phyloP scores from a whole-genome alignment of 805 yeast species.

The Candida lessepsii region DNA sequence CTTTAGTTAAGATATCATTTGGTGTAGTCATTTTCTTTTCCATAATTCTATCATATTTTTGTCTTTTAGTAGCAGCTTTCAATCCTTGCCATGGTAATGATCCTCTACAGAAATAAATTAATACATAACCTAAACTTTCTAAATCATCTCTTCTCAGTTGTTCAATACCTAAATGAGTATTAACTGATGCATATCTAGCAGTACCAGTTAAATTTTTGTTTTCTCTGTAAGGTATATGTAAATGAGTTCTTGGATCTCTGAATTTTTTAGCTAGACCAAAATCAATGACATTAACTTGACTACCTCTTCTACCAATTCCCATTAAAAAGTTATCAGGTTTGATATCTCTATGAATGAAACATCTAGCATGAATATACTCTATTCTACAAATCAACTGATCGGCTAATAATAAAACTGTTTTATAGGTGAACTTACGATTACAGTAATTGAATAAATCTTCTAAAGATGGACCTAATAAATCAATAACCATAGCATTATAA shows the following conservation, averaged over 20 bases:
- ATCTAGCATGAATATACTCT: conserved; percentile 92
- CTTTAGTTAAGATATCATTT: conserved; percentile 81
- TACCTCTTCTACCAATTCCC: conserved; percentile 93
- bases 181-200: conserved; percentile 92
- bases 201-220: conserved; percentile 96
- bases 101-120: conserved; percentile 92
- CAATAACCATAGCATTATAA: conserved; percentile 95
- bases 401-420: conserved; percentile 88
- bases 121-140: conserved; percentile 91
- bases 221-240: conserved; percentile 95
- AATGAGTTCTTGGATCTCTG: conserved; percentile 89
- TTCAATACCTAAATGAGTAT: conserved; percentile 95
- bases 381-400: conserved; percentile 93
- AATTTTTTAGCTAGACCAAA: conserved; percentile 92
- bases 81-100: conserved; percentile 98
- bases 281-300: conserved; percentile 91
- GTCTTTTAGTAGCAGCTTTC: conserved; percentile 95
- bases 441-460: conserved; percentile 97
- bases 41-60: conserved; percentile 93
- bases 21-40: conserved; percentile 92
- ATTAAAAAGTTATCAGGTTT: conserved; percentile 81
- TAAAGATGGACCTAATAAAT: conserved; percentile 88
- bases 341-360: conserved; percentile 83
- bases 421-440: conserved; percentile 87
- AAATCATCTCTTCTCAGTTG: conserved; percentile 96